Evolutionary conservation across 2,329 filamentous ascomycete species (phyloP), one percentile per base, ranked within the genome.

Genomic region (Cordyceps farinosa): DNA sequence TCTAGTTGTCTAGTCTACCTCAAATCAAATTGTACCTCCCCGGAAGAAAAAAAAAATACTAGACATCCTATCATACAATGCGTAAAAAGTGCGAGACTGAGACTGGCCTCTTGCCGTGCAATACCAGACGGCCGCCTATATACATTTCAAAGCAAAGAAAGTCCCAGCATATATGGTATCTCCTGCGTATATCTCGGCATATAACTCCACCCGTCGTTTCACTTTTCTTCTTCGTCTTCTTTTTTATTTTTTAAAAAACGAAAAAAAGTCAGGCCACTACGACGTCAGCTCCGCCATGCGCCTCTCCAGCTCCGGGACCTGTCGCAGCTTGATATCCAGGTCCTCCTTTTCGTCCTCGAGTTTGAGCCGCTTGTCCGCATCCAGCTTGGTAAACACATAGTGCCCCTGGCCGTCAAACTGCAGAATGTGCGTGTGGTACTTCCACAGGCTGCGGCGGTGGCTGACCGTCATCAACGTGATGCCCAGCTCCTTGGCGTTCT

Each of bases 311-410:
- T 97, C 94, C 0, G 92, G 92, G 9, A 98, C 90, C 66, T 92
- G 89, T 65, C 95, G 83, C 58, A 99, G 78, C 74, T 91, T 84
- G 56, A 96, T 80, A 65, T 98, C 94, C 50, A 98, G 81, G 68
- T 98, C 94, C 73, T 99, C 95, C 76, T 90, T 96, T 81, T 98
- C 95, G 76, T 99, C 95, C 80, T 99, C 95, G 56, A 99, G 81
- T 75, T 87, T 84, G 75, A 98, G 76, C 65, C 95, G 83, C 74
- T 84, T 87, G 70, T 97, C 94, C 22, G 94, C 94, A 75, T 99
- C 95, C 56, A 99, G 79, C 63, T 85, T 85, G 0, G 92, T 96
- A 72, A 99, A 99, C 42, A 97, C 86, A 70, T 91, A 97, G 57
- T 92, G 83, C 0, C 95, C 95, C 76, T 97, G 91, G 0, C 95